Percentiles rank a stretch among this genome's conserved stretches.
These are phyloP conservation scores for Lactarius quietus DNA, from an alignment of 768 basidiomycete species.

Conservation along the genomic window DNA sequence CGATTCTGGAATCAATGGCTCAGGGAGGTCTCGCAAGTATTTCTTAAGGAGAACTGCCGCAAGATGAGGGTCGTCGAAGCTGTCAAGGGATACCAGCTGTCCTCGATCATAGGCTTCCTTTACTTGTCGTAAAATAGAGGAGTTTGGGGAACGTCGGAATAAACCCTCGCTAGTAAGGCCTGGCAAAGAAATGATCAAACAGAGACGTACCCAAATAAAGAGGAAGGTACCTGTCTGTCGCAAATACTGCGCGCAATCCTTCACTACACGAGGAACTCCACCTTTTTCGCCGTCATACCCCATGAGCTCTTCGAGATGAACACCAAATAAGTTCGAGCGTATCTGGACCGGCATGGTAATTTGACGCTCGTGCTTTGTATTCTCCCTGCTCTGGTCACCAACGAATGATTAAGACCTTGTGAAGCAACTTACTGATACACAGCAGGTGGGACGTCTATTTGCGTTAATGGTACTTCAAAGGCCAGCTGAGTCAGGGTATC, in stretches of 20 bases:
- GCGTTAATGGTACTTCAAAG: constrained; percentile 72
- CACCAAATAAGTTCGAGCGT: constrained; percentile 68
- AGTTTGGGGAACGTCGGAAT: constrained; percentile 78
- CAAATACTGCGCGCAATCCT: constrained; percentile 69
- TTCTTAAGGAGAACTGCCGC: constrained; percentile 86
- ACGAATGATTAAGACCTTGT: neutral
- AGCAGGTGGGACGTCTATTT: constrained; percentile 80
- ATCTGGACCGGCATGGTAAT: constrained; percentile 62
- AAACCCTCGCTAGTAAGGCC: constrained; percentile 72
- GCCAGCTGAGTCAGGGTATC: constrained; percentile 77
- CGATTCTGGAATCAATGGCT: constrained; percentile 70
- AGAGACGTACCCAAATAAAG: neutral
- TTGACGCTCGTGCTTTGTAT: constrained; percentile 65
- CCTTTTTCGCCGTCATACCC: constrained; percentile 80
- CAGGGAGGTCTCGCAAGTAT: constrained; percentile 75
- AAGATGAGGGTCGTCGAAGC: constrained; percentile 72
- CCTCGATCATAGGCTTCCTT: constrained; percentile 85
- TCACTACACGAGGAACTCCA: constrained; percentile 75
- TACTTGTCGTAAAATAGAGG: constrained; percentile 63
- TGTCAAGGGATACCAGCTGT: constrained; percentile 73
- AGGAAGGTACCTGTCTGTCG: constrained; percentile 47
- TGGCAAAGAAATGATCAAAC: constrained; percentile 19
- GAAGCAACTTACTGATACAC: constrained; percentile 66
- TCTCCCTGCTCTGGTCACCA: constrained; percentile 52
- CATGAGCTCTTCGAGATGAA: constrained; percentile 80